A percentile compares a stretch with the other conserved stretches of the same genome.
Conservation (phyloP, 139 green algal species). For the Zygnema circumcarinatum region DNA sequence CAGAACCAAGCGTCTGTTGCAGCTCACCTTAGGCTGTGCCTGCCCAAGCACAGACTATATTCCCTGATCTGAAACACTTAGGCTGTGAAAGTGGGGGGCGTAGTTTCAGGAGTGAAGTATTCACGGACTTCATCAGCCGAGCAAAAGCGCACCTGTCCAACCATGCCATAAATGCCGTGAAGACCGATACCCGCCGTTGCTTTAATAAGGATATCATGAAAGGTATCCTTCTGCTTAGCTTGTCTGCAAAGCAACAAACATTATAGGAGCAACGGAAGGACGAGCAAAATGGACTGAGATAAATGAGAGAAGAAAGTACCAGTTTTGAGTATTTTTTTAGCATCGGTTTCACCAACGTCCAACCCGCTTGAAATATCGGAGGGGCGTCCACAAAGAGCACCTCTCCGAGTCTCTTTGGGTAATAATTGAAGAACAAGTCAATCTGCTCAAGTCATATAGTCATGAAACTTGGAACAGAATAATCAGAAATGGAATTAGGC, state of each 20-base stretch:
- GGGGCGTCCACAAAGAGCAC: conserved; percentile 93
- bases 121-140: conserved; percentile 43
- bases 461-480: neutral
- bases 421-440: conserved; percentile 94
- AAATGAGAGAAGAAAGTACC: conserved; percentile 59
- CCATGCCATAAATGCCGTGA: neutral
- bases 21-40: too few relatives aligned
- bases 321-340: conserved; percentile 64
- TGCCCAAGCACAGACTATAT: too few relatives aligned
- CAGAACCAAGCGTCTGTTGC: too few relatives aligned
- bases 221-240: too few relatives aligned
- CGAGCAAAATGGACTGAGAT: neutral
- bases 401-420: conserved; percentile 86
- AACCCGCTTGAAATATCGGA: conserved; percentile 89
- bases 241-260: neutral
- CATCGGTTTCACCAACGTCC: conserved; percentile 86
- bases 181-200: neutral
- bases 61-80: neutral
- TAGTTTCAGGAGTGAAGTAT: conserved; percentile 46
- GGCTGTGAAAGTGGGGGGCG: conserved; percentile 27
- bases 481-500: neutral
- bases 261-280: neutral
- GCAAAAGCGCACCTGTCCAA: conserved; percentile 37
- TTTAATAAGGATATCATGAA: neutral
- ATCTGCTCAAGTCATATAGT: conserved; percentile 59